Percentiles rank a stretch among this genome's conserved stretches.
phyloP scores from a whole-genome alignment of 805 yeast genomes.

The Kodamaea kaohsiungensis region DNA sequence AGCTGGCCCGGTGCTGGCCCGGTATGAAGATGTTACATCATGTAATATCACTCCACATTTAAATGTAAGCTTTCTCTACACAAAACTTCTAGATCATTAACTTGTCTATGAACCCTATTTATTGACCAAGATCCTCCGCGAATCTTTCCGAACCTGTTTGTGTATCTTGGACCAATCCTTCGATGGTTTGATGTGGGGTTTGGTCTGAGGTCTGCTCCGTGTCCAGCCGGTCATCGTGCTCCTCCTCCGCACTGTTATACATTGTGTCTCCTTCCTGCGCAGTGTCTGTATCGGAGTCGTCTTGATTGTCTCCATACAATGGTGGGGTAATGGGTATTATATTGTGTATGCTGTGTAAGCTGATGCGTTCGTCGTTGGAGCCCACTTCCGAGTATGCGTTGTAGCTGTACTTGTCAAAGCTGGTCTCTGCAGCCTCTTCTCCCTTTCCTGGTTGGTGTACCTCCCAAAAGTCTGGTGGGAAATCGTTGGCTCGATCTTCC shows the following conservation, averaged over 20 bases:
- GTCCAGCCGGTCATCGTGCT: neutral
- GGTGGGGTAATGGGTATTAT: conserved; percentile 41
- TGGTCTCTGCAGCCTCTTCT: conserved; percentile 11
- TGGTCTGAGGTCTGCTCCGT: neutral
- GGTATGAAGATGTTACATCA: too few species aligned
- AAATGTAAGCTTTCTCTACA: neutral
- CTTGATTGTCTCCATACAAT: conserved; percentile 24
- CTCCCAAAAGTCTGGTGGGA: conserved; percentile 60
- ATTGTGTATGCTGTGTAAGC: conserved; percentile 34
- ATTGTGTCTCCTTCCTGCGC: conserved; percentile 10
- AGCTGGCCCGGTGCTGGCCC: too few species aligned
- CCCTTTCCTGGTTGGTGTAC: conserved; percentile 17
- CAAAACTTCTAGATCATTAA: neutral
- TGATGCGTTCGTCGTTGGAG: conserved; percentile 42
- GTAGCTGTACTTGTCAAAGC: conserved; percentile 35
- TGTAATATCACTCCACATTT: too few species aligned
- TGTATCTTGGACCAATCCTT: neutral
- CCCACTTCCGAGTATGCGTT: conserved; percentile 42
- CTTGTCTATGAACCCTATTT: neutral
- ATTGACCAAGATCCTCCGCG: neutral
- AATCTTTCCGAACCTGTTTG: neutral
- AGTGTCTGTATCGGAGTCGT: conserved; percentile 2
- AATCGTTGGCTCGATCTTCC: conserved; percentile 45
- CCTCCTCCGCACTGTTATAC: conserved; percentile 9
- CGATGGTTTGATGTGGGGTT: conserved; percentile 3